Conservation (phyloP, 768 basidiomycete genomes). For the Trametes elegans region DNA sequence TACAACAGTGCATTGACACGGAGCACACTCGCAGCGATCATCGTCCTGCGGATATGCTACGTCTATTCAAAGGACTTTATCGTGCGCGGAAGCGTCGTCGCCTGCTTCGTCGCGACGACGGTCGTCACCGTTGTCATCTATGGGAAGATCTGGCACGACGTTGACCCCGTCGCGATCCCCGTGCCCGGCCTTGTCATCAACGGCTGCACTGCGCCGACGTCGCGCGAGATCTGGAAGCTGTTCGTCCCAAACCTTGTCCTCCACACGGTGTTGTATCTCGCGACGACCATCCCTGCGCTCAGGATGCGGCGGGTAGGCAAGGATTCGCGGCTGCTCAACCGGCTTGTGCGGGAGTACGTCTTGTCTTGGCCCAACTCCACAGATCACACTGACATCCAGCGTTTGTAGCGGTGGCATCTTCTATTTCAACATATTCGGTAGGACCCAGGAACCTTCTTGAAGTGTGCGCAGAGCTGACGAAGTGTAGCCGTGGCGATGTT, state of each 20-base stretch:
- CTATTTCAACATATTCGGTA: conserved; percentile 19
- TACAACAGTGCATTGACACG: not conserved
- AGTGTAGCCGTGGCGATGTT: conserved; percentile 11
- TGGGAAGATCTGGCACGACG: conserved; percentile 9
- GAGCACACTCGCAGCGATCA: conserved; percentile 10
- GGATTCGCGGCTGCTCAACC: conserved; percentile 14
- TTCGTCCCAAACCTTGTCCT: conserved; percentile 18
- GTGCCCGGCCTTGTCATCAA: conserved; percentile 7
- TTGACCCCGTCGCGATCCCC: conserved; percentile 3
- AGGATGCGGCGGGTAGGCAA: conserved; percentile 5
- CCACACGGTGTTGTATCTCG: conserved; percentile 21
- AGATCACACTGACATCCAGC: too few relatives aligned
- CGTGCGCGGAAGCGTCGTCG: conserved; percentile 10
- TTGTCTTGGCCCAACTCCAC: too few relatives aligned
- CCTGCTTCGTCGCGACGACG: conserved; percentile 9
- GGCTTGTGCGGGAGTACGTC: conserved; percentile 20
- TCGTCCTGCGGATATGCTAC: conserved; percentile 25
- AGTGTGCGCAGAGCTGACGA: not conserved
- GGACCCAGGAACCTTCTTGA: too few relatives aligned
- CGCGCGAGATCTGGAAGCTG: conserved; percentile 17
- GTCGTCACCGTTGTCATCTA: conserved; percentile 1
- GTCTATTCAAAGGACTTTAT: conserved; percentile 15
- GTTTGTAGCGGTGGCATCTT: conserved; percentile 22
- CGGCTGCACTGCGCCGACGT: conserved; percentile 21
- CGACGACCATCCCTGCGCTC: conserved; percentile 18